Base-by-base conservation (phyloP, 176 grass and related monocot species). In the Neostapfia colusana region DNA sequence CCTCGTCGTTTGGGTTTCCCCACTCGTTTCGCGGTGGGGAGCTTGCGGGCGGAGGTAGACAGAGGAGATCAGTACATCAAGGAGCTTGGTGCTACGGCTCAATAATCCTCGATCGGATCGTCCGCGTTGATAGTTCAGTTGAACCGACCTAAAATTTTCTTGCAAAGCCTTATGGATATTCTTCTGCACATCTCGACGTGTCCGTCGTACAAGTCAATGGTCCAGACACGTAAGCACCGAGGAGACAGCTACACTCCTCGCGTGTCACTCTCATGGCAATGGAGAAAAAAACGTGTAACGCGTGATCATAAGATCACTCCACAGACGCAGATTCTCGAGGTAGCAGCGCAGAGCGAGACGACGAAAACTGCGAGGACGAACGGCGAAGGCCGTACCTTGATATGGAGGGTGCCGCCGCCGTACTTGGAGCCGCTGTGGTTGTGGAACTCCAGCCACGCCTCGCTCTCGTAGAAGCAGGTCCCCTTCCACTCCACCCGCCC, bases 381-480 rank as follows among this genome's bases (percentile, higher is more conserved):
- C 7, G 2, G 38, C 0, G 10, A 6, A 4, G 0, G 9, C 4
- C 54, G 36, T 69, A 93, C 90, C 90, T 84, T 84, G 83, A 93
- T 70, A 9, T 87, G 90, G 62, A 93, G 55, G 6, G 86, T 92
- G 38, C 83, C 90, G 27, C 90, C 86, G 58, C 90, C 90, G 21
- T 78, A 92, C 61, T 38, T 65, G 46, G 90, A 81, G 28, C 83
- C 70, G 79, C 44, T 83, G 27, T 84, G 44, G 86, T 89, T 92
- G 80, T 93, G 87, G 77, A 89, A 75, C 45, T 39, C 73, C 10
- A 89, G 49, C 90, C 90, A 89, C 17, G 90, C 90, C 67, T 77
- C 65, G 77, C 81, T 93, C 76, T 93, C 59, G 90, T 93, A 86
- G 80, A 93, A 93, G 90, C 90, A 93, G 63, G 90, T 86, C 1